These are phyloP conservation scores for Hymenoscyphus infarciens DNA, from an alignment of 2,329 filamentous ascomycete genomes.

Conservation along the genomic window DNA sequence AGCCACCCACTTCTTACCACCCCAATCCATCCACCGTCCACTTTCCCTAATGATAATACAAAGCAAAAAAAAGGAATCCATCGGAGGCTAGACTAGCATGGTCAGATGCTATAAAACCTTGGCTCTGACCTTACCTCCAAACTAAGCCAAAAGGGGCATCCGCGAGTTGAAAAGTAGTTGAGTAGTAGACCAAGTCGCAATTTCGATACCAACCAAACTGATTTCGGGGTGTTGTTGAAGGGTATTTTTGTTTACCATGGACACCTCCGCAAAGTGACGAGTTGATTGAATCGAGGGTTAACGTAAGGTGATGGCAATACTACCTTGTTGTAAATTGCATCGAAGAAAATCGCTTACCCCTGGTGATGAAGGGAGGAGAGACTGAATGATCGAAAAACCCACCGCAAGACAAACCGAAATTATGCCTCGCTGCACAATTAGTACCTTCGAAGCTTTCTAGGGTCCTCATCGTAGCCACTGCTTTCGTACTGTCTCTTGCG, in stretches of 20 bases:
- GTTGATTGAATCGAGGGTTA: background rate
- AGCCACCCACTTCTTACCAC: slow-evolving; percentile 31
- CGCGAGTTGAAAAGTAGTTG: slow-evolving; percentile 9
- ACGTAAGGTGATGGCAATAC: slow-evolving; percentile 25
- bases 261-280: background rate
- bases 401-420: slow-evolving; percentile 40
- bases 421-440: slow-evolving; percentile 40
- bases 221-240: background rate
- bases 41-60: slow-evolving; percentile 31
- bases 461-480: slow-evolving; percentile 82
- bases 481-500: slow-evolving; percentile 51
- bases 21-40: slow-evolving; percentile 9
- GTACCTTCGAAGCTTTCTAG: slow-evolving; percentile 61
- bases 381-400: slow-evolving; percentile 45
- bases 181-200: background rate
- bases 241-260: background rate
- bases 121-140: slow-evolving; percentile 54
- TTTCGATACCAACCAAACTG: slow-evolving; percentile 4
- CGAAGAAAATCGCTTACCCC: slow-evolving; percentile 37
- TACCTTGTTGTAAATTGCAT: slow-evolving; percentile 34
- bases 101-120: slow-evolving; percentile 39
- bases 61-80: slow-evolving; percentile 23
- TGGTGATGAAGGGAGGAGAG: slow-evolving; percentile 37
- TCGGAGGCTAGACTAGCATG: slow-evolving; percentile 27
- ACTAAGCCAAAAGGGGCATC: slow-evolving; percentile 23